phyloP scores from a whole-genome alignment of 495 filamentous ascomycete genomes.

The Bombardia bombarda region DNA sequence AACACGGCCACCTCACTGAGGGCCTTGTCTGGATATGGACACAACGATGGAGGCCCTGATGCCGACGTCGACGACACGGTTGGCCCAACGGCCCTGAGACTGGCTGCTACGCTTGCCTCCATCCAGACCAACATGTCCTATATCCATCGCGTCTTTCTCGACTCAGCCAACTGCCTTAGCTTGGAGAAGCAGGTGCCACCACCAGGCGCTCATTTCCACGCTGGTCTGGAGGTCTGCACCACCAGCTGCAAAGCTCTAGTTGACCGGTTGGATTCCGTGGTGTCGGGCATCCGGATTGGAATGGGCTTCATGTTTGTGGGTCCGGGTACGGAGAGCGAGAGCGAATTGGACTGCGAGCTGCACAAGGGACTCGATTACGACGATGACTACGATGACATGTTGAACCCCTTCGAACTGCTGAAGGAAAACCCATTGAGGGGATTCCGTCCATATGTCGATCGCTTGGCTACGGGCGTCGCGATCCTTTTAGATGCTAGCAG shows the following conservation, averaged over 20 bases:
- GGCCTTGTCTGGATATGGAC: too few relatives aligned
- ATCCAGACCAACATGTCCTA: background rate
- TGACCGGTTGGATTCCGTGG: background rate
- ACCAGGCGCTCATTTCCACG: background rate
- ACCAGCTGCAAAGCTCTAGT: background rate
- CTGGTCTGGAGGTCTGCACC: background rate
- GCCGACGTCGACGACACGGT: background rate
- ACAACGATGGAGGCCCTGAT: background rate
- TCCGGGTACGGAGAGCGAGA: too few relatives aligned
- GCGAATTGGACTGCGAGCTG: too few relatives aligned
- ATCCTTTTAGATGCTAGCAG: constrained; percentile 1
- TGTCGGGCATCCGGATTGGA: background rate
- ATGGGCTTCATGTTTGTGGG: too few relatives aligned
- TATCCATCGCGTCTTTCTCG: background rate
- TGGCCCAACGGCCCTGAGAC: background rate
- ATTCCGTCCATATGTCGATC: background rate
- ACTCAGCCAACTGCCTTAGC: background rate
- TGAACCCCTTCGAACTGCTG: background rate
- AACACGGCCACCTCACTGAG: background rate
- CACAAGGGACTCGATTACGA: background rate
- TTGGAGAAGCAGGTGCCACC: background rate
- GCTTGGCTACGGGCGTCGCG: background rate
- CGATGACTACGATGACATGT: too few relatives aligned
- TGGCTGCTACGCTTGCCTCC: background rate
- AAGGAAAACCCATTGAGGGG: background rate